Evolutionary conservation across 208 protist genomes (phyloP).

Genomic region (Acanthamoeba royreba): DNA sequence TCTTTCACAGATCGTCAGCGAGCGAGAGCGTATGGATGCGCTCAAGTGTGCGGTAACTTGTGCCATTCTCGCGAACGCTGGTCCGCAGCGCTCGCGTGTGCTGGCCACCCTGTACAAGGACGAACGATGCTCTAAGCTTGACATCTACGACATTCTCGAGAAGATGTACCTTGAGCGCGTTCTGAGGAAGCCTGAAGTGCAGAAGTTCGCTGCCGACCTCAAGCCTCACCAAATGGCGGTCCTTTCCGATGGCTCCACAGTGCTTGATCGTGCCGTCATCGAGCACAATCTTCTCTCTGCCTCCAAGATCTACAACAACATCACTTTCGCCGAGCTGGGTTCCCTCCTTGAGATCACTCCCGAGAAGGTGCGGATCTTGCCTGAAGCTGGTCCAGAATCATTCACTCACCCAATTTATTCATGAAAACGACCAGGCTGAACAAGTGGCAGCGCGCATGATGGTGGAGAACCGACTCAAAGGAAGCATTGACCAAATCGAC

Average conservation of each 20-base stretch:
- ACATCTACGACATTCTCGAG: slow-evolving; percentile 79
- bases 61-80: slow-evolving; percentile 87
- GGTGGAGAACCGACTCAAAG: slow-evolving; percentile 81
- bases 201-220: slow-evolving; percentile 62
- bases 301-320: slow-evolving; percentile 91
- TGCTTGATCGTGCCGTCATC: slow-evolving; percentile 77
- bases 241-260: slow-evolving; percentile 66
- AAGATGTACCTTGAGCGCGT: slow-evolving; percentile 82
- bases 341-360: slow-evolving; percentile 82
- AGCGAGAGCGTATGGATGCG: slow-evolving; percentile 64
- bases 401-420: neutral
- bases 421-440: slow-evolving; percentile 74
- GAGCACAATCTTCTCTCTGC: slow-evolving; percentile 92
- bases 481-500: slow-evolving; percentile 84
- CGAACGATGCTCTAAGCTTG: slow-evolving; percentile 76
- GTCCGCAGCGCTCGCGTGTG: slow-evolving; percentile 84
- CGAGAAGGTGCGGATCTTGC: slow-evolving; percentile 28
- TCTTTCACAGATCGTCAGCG: slow-evolving; percentile 74
- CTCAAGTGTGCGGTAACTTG: slow-evolving; percentile 83
- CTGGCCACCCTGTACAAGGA: slow-evolving; percentile 85
- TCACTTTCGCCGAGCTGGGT: slow-evolving; percentile 87
- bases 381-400: neutral
- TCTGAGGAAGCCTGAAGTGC: slow-evolving; percentile 58
- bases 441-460: slow-evolving; percentile 89
- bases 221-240: slow-evolving; percentile 71